A percentile compares a stretch with the other conserved stretches of the same genome.
These are phyloP conservation scores for Auricularia cornea DNA, from an alignment of 768 basidiomycete genomes.

Conservation along the genomic window DNA sequence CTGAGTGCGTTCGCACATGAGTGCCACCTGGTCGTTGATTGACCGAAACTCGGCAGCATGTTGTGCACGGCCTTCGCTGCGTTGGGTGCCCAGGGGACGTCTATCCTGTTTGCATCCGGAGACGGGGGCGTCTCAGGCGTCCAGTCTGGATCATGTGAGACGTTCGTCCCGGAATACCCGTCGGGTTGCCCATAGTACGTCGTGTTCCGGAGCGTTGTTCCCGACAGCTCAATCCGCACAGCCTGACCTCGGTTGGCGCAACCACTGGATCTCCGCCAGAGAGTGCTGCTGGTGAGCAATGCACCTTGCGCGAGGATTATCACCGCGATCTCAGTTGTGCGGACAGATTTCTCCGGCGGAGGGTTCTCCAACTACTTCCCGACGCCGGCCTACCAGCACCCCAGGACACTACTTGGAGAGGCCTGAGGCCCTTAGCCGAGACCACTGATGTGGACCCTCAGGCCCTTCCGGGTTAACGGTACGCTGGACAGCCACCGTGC, in stretches of 20 bases:
- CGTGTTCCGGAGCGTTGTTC: background rate
- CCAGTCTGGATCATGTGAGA: conserved; percentile 18
- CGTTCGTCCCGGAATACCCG: conserved; percentile 28
- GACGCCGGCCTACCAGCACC: conserved; percentile 32
- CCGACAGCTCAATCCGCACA: conserved; percentile 7
- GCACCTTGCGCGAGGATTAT: too few relatives aligned
- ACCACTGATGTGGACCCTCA: too few relatives aligned
- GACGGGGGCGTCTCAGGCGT: conserved; percentile 29
- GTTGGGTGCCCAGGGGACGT: conserved; percentile 28
- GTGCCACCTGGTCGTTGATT: too few relatives aligned
- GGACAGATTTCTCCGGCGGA: conserved; percentile 56
- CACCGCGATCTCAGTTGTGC: too few relatives aligned
- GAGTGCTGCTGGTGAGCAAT: conserved; percentile 14
- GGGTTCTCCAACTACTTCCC: conserved; percentile 48
- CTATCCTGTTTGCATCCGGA: conserved; percentile 30
- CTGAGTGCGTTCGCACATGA: too few relatives aligned
- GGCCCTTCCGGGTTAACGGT: too few relatives aligned
- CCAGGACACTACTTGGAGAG: too few relatives aligned
- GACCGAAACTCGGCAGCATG: conserved; percentile 13
- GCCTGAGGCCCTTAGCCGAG: too few relatives aligned
- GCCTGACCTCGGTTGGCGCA: conserved; percentile 30
- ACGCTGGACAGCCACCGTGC: too few relatives aligned
- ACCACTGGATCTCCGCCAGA: conserved; percentile 22
- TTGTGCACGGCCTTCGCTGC: conserved; percentile 29
- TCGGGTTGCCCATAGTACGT: conserved; percentile 21